A percentile compares a stretch with the other conserved stretches of the same genome.
Conservation (phyloP, 768 basidiomycete genomes). For the Lactarius pseudohatsudake region DNA sequence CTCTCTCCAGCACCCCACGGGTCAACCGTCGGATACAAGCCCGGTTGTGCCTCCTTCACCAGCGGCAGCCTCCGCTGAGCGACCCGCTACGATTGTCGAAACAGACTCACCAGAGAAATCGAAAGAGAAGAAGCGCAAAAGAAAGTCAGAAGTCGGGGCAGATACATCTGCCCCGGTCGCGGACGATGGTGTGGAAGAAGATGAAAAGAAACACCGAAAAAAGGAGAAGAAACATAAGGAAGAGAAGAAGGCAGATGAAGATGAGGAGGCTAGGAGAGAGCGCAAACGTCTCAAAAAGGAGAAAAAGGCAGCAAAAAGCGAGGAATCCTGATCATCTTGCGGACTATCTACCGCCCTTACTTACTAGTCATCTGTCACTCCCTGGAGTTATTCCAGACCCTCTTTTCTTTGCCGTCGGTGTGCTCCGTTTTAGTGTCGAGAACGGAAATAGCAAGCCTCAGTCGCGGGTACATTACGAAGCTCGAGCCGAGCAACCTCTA, state of each 20-base stretch:
- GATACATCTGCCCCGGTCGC: constrained; percentile 43
- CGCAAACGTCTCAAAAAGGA: constrained; percentile 68
- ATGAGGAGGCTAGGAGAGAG: constrained; percentile 61
- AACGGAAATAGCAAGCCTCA: background rate
- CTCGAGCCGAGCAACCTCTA: background rate
- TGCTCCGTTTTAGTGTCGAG: background rate
- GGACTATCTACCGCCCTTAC: background rate
- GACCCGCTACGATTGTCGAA: constrained; percentile 35
- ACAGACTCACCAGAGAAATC: constrained; percentile 45
- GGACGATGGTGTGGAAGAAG: constrained; percentile 45
- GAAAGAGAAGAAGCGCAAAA: constrained; percentile 85
- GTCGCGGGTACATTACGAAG: background rate
- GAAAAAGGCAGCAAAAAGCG: constrained; percentile 54
- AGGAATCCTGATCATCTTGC: constrained; percentile 31
- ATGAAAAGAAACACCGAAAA: constrained; percentile 56
- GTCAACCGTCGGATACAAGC: constrained; percentile 39
- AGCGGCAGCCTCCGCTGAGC: constrained; percentile 31
- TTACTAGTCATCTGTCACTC: background rate
- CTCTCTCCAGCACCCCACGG: constrained; percentile 38
- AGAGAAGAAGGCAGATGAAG: constrained; percentile 43
- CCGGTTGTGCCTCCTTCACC: constrained; percentile 27
- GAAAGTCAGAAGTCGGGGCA: constrained; percentile 61
- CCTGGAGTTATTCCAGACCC: background rate
- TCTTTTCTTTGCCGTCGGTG: background rate
- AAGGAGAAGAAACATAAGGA: constrained; percentile 41